Base-by-base conservation (phyloP, 768 basidiomycete genomes). In the Lactarius evosmus region DNA sequence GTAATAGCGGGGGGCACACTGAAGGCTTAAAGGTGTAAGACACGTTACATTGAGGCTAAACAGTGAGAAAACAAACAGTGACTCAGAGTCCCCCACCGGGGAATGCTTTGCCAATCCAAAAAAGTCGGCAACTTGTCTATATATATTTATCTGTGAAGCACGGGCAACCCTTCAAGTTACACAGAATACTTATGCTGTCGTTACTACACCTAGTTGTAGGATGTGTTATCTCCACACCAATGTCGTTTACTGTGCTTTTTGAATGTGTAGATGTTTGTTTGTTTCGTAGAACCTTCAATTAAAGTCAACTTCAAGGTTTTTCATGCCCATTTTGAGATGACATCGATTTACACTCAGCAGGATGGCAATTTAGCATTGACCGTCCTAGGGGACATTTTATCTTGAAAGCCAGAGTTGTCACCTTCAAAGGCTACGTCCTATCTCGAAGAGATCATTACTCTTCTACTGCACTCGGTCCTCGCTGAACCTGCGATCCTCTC, bases 401-500 rank as follows among this genome's bases (percentile, higher is more conserved):
- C 54, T 4, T 29, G 12, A 61, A 62, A 65, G 33, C 56, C 57
- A 16, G 62, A 67, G 16, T 56, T 72, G 11, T 51, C 70, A 12
- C 56, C 72, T 1, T 67, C 75, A 7, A 72, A 72, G 36, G 66
- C 70, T 51, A 70, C 73, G 2, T 66, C 73, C 4, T 96, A 95
- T 72, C 80, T 95, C 44, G 74, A 79, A 30, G 82, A 84, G 40
- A 78, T 95, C 51, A 83, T 86, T 6, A 80, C 82, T 9, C 82
- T 90, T 49, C 78, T 87, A 0, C 82, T 98, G 29, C 73, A 80
- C 30, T 82, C 85, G 36, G 81, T 98, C n/a, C 75, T 86, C 22
- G 74, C 84, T 1, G 88, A 94, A 71, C 95, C 95, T 0, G 78
- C 84, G 2, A 72, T 82, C 41, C 87, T 98, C 58, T 85, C 90